Evolutionary conservation across 768 basidiomycete species (phyloP), one percentile per base, ranked within the genome.

Genomic region (Myochromella boudieri): DNA sequence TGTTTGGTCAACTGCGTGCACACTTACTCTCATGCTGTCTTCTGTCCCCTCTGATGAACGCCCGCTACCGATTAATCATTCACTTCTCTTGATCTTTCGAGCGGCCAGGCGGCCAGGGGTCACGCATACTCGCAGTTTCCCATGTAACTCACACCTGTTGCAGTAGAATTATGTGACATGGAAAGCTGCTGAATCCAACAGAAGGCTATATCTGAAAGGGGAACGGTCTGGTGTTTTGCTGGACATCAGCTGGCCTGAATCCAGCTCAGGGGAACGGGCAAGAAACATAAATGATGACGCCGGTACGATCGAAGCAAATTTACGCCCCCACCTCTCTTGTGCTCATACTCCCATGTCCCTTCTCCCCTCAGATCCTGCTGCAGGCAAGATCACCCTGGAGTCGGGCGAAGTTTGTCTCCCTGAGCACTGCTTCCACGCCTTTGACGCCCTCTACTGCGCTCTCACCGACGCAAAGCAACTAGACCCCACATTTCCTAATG

Each of bases 361-460:
- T 65, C 57, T 78, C 58, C 80, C 78, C 34, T 69, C 75, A 38
- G 65, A 78, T 64, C 77, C 76, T 53, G 64, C 67, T 56, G 66
- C 70, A 56, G 69, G 68, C 51, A 53, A 51, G 55, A 48, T 55
- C 50, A 59, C 59, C 54, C 60, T 67, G 57, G 74, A 68, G 52
- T 58, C 65, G 59, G 71, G 69, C 47, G 60, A 71, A 50, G 69
- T 72, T 55, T 92, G 90, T 72, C 75, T 68, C 14, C 77, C 75
- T 26, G 83, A 88, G 56, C 90, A 93, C 62, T 87, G 85, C 60
- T 91, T 82, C 62, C 77, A 87, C 63, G 87, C 87, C 36, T 93
- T 91, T 62, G 90, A 92, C 60, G 69, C 84, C 24, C 72, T 92
- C 44, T 90, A 86, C 64, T 91, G 87, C 61, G 74, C 80, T n/a